Conservation (phyloP, 306 rosid genomes). For the Leucaena leucocephala region DNA sequence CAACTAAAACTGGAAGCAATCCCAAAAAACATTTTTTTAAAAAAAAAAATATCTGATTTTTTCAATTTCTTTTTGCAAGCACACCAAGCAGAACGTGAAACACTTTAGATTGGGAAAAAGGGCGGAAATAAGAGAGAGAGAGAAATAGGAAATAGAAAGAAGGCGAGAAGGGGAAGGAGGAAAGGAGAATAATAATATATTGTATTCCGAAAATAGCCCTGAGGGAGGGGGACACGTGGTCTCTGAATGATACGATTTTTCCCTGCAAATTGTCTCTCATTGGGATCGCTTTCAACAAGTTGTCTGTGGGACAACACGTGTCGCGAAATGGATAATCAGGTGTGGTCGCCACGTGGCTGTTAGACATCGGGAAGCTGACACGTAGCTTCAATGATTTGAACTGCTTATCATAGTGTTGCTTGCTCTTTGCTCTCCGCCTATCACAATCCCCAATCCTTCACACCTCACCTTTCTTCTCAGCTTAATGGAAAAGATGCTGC, state of each 20-base stretch:
- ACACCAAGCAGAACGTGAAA: background rate
- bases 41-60: conserved; percentile 1
- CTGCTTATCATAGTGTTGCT: background rate
- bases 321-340: background rate
- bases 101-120: background rate
- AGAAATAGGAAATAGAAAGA: background rate
- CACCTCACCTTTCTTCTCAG: background rate
- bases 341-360: conserved; percentile 49
- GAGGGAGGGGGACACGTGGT: background rate
- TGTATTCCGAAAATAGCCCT: background rate
- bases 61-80: background rate
- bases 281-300: conserved; percentile 42
- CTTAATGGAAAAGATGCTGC: background rate
- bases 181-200: background rate
- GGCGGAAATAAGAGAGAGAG: background rate
- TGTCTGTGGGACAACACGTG: conserved; percentile 47
- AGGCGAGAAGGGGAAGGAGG: background rate
- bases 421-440: conserved; percentile 9
- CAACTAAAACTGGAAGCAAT: conserved; percentile 21
- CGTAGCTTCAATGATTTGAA: conserved; percentile 39
- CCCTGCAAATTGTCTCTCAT: conserved; percentile 44
- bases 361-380: conserved; percentile 27
- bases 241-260: conserved; percentile 37
- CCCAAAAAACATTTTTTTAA: background rate
- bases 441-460: background rate